These are phyloP conservation scores for Pachysandra terminalis DNA, from an alignment of 164 flowering plant species.

Conservation along the genomic window DNA sequence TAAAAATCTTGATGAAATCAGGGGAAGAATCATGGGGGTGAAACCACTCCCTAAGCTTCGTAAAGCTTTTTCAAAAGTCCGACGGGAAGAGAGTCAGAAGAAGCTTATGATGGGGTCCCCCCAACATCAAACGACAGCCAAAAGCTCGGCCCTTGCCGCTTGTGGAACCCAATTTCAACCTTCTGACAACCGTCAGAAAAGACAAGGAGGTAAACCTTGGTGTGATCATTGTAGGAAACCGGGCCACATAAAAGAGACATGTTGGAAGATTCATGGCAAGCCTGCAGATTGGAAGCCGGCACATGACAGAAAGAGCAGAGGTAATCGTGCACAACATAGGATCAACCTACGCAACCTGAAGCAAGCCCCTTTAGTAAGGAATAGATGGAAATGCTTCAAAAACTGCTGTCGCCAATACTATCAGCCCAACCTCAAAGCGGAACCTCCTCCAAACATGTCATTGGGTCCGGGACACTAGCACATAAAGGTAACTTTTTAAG, in stretches of 20 bases:
- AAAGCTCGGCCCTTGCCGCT: no score
- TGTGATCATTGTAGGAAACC: no score
- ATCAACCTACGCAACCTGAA: neutral
- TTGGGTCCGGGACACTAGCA: neutral
- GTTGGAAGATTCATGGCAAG: constrained; percentile 6
- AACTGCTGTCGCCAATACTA: no score
- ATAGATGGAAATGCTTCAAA: neutral
- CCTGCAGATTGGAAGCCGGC: constrained; percentile 10
- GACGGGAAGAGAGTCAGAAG: neutral
- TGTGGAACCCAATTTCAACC: no score
- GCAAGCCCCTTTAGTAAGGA: neutral
- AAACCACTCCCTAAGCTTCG: neutral
- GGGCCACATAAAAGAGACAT: neutral
- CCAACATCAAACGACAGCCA: neutral
- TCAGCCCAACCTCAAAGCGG: neutral
- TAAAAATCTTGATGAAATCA: constrained; percentile 8
- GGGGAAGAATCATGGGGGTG: neutral
- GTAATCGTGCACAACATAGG: neutral
- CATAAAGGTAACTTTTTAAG: neutral
- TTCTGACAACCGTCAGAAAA: no score
- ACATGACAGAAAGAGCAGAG: neutral
- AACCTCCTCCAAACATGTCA: neutral
- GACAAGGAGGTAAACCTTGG: no score
- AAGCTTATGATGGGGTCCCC: neutral
- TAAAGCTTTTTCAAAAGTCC: constrained; percentile 13